These are phyloP conservation scores for Phyllostachys edulis DNA, from an alignment of 176 grass and related monocot species.

Conservation along the genomic window DNA sequence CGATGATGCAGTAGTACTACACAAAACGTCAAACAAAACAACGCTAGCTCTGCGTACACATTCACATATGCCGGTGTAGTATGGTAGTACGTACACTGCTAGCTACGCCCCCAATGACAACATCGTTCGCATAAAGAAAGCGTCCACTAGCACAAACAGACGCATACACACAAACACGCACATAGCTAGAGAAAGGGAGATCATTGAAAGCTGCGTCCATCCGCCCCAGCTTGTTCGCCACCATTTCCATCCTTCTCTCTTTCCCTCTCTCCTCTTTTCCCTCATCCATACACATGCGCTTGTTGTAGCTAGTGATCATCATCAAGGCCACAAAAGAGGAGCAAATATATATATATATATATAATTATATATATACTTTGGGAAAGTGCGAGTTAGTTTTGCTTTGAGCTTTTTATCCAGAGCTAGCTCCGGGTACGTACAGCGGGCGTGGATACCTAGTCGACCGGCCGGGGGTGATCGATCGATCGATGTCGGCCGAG, in stretches of 20 bases:
- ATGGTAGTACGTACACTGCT: background rate
- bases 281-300: background rate
- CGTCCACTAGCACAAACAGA: conserved; percentile 35
- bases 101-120: conserved; percentile 15
- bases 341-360: conserved; percentile 2
- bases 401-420: conserved; percentile 39
- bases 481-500: conserved; percentile 40
- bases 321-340: background rate
- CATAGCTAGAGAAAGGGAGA: background rate
- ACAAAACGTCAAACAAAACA: background rate
- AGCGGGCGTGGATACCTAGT: conserved; percentile 31
- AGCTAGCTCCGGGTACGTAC: background rate
- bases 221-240: conserved; percentile 46
- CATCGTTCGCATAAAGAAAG: conserved; percentile 45
- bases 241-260: conserved; percentile 32
- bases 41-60: conserved; percentile 10
- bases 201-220: conserved; percentile 69
- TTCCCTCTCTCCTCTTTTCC: background rate
- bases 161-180: conserved; percentile 49
- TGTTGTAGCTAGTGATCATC: background rate
- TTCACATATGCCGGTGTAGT: background rate
- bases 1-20: background rate
- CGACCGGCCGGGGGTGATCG: background rate
- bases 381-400: conserved; percentile 42
- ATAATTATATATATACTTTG: background rate